These are phyloP conservation scores for Mycena sp. DNA, from an alignment of 1,284 basidiomycete genomes.

Conservation along the genomic window DNA sequence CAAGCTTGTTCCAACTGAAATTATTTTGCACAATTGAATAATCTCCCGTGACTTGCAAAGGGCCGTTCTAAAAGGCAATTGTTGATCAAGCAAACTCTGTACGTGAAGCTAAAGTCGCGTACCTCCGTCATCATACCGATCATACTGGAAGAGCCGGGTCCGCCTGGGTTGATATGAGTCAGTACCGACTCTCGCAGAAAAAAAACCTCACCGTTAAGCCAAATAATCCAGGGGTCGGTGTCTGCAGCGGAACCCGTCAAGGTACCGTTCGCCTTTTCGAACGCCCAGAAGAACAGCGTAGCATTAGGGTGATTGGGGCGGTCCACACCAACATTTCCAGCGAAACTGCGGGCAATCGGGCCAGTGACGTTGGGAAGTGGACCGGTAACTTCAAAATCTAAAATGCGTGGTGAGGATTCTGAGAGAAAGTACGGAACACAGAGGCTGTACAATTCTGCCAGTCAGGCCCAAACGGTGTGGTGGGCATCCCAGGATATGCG, in stretches of 20 bases:
- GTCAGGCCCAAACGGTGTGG: slow-evolving; percentile 58
- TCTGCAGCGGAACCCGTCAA: slow-evolving; percentile 53
- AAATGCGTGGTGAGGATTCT: slow-evolving; percentile 30
- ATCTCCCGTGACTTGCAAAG: slow-evolving; percentile 61
- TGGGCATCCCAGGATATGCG: slow-evolving; percentile 60
- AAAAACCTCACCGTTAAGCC: slow-evolving; percentile 70
- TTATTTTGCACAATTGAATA: slow-evolving; percentile 60
- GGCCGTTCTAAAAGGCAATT: slow-evolving; percentile 80
- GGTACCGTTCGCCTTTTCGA: slow-evolving; percentile 71
- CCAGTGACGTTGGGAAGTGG: slow-evolving; percentile 73
- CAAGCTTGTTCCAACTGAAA: slow-evolving; percentile 67
- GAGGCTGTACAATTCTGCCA: slow-evolving; percentile 68
- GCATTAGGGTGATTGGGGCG: slow-evolving; percentile 68
- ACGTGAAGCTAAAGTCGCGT: neutral
- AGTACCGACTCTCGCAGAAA: slow-evolving; percentile 51
- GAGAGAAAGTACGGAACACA: neutral
- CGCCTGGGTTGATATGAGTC: slow-evolving; percentile 36
- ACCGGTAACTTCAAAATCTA: slow-evolving; percentile 64
- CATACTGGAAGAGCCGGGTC: slow-evolving; percentile 78
- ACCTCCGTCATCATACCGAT: slow-evolving; percentile 53
- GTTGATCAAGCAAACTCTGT: slow-evolving; percentile 40
- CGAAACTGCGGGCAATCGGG: slow-evolving; percentile 61
- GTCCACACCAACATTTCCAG: slow-evolving; percentile 74
- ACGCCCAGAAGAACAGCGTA: slow-evolving; percentile 78
- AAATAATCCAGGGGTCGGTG: slow-evolving; percentile 71